A percentile compares a stretch with the other conserved stretches of the same genome.
phyloP scores from a whole-genome alignment of 768 basidiomycete genomes.

The Russula dissimulans region DNA sequence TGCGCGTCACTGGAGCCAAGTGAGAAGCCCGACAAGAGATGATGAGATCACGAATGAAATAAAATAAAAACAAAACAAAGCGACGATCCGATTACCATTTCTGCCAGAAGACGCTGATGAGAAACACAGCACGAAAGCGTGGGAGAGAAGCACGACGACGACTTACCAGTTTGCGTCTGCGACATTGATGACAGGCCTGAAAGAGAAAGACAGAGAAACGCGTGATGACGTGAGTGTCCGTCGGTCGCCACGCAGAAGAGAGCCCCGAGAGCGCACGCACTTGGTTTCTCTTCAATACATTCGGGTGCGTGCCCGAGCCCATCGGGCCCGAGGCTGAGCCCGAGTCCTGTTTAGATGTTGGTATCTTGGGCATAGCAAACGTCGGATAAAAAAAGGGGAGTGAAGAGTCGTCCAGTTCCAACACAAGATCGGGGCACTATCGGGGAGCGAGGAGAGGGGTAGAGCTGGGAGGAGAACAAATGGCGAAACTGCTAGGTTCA shows the following conservation, averaged over 20 bases:
- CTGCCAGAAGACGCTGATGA: constrained; percentile 8
- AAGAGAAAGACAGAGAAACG: neutral
- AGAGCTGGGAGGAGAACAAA: neutral
- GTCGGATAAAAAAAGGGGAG: neutral
- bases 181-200: constrained; percentile 48
- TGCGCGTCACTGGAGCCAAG: constrained; percentile 50
- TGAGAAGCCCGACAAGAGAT: neutral
- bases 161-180: constrained; percentile 62
- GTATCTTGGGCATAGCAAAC: constrained; percentile 16
- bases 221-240: neutral
- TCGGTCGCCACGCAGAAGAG: neutral
- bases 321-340: constrained; percentile 18
- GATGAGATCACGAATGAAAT: neutral
- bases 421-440: neutral
- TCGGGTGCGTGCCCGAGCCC: constrained; percentile 15
- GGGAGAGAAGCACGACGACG: neutral
- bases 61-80: too few species aligned
- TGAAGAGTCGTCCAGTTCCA: neutral
- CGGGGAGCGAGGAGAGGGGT: neutral
- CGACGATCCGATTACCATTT: constrained; percentile 21
- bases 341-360: constrained; percentile 12
- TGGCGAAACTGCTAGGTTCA: neutral
- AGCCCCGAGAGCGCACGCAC: constrained; percentile 17
- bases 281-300: constrained; percentile 26
- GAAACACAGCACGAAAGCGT: neutral